A percentile compares a stretch with the other conserved stretches of the same genome.
phyloP scores from a whole-genome alignment of 768 basidiomycete genomes.

The Mycena galericulata region DNA sequence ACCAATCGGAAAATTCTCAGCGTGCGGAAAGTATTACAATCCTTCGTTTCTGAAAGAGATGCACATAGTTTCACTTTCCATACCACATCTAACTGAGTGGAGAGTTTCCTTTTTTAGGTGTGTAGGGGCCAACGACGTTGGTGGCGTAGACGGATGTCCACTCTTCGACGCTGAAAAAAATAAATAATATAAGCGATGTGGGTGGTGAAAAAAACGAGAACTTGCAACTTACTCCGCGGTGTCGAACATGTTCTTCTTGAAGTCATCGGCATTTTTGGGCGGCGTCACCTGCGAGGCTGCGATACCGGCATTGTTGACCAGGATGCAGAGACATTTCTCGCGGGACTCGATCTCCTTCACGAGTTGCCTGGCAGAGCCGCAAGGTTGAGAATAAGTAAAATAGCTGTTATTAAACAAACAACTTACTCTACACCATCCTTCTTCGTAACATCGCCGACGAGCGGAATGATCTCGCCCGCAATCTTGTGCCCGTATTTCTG shows the following conservation, averaged over 20 bases:
- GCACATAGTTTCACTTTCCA: too few species aligned
- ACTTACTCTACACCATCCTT: conserved; percentile 34
- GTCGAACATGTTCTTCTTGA: conserved; percentile 44
- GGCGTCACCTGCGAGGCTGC: conserved; percentile 34
- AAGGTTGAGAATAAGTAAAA: too few species aligned
- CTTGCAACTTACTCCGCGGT: too few species aligned
- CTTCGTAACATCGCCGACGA: conserved; percentile 38
- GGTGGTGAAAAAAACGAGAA: too few species aligned
- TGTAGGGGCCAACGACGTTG: conserved; percentile 38
- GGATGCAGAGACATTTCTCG: conserved; percentile 11
- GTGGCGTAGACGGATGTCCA: conserved; percentile 28
- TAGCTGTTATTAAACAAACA: too few species aligned
- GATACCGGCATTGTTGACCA: conserved; percentile 16
- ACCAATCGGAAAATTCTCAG: too few species aligned
- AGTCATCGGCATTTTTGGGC: conserved; percentile 36
- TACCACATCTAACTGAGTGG: too few species aligned
- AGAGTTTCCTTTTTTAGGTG: conserved; percentile 42
- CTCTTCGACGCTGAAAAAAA: too few species aligned
- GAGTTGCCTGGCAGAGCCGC: too few species aligned
- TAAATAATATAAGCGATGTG: too few species aligned
- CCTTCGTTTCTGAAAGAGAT: too few species aligned
- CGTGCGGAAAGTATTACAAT: too few species aligned
- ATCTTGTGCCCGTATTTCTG: conserved; percentile 1
- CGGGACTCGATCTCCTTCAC: conserved; percentile 15
- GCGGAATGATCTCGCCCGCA: conserved; percentile 3